Percentiles rank a stretch among this genome's conserved stretches.
Evolutionary conservation across 164 flowering plant species (phyloP).

Genomic region (Echeveria elegans): DNA sequence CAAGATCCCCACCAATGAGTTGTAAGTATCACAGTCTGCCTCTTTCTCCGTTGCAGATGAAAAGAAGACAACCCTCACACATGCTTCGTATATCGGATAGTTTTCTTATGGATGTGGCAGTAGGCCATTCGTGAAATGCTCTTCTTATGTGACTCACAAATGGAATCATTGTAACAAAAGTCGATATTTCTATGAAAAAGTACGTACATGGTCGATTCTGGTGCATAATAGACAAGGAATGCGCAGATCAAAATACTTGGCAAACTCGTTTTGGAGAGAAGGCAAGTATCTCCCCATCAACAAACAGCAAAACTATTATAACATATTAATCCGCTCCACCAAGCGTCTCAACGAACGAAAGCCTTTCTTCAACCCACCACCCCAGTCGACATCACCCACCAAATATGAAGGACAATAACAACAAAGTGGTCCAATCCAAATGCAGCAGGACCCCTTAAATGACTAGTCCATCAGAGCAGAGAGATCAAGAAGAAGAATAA

Average conservation of each 20-base stretch:
- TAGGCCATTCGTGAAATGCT: constrained; percentile 60
- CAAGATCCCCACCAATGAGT: constrained; percentile 55
- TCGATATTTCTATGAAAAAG: constrained; percentile 29
- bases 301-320: constrained; percentile 51
- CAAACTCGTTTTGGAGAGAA: constrained; percentile 49
- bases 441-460: no score
- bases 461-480: no score
- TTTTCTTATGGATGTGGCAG: constrained; percentile 56
- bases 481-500: no score
- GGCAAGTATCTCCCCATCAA: constrained; percentile 63
- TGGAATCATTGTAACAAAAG: constrained; percentile 56
- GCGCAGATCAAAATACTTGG: constrained; percentile 48
- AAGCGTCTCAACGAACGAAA: constrained; percentile 28
- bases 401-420: no score
- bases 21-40: constrained; percentile 42
- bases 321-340: constrained; percentile 48
- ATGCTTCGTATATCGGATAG: constrained; percentile 55
- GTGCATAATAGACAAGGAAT: constrained; percentile 78
- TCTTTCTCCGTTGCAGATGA: constrained; percentile 57
- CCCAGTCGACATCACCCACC: no score
- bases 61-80: constrained; percentile 83
- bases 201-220: constrained; percentile 57
- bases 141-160: constrained; percentile 68
- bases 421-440: no score
- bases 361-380: not conserved